phyloP scores from a whole-genome alignment of 78 protist species.

The Mastigamoeba balamuthi region DNA sequence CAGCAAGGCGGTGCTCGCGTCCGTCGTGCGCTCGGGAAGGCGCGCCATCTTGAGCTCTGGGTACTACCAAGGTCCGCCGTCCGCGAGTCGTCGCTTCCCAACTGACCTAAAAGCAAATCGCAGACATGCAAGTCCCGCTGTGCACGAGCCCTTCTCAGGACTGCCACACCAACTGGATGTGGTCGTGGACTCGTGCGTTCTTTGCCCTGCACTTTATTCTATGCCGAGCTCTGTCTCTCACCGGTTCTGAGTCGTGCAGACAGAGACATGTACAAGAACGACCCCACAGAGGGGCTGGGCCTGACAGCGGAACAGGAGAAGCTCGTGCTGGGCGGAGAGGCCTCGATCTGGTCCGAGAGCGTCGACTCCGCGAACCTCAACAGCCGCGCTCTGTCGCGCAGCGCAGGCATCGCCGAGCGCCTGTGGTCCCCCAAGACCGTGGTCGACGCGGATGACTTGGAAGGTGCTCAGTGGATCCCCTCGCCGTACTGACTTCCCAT shows the following conservation, averaged over 20 bases:
- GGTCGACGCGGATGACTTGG: too few relatives aligned
- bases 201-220: not conserved
- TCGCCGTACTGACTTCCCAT: too few relatives aligned
- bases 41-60: too few relatives aligned
- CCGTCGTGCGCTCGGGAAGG: too few relatives aligned
- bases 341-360: constrained; percentile 1
- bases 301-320: not conserved
- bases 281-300: not conserved
- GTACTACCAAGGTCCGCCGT: not conserved
- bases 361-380: not conserved
- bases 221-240: not conserved
- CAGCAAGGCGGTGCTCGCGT: too few relatives aligned
- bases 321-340: constrained; percentile 2
- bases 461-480: too few relatives aligned
- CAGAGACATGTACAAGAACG: not conserved
- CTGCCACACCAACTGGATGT: not conserved
- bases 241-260: not conserved
- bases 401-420: not conserved
- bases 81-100: not conserved
- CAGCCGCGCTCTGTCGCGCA: not conserved
- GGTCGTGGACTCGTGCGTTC: not conserved
- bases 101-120: not conserved
- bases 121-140: not conserved
- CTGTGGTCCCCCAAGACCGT: not conserved
- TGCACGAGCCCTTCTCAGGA: not conserved